Evolutionary conservation across 805 yeast genomes (phyloP).

Genomic region (Candida orba): DNA sequence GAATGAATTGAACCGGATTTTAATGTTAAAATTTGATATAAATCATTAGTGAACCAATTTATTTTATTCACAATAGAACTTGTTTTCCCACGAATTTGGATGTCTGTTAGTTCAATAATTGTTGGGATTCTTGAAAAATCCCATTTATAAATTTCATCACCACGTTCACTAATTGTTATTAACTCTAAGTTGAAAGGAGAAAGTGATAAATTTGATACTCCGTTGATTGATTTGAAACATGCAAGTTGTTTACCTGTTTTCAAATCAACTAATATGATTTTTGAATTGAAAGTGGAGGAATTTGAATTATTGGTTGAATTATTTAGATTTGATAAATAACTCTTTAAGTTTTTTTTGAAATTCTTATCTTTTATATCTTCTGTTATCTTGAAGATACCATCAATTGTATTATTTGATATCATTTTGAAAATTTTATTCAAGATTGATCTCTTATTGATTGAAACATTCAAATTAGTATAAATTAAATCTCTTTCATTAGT

Average conservation of each 20-base stretch:
- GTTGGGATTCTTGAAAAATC: constrained; percentile 46
- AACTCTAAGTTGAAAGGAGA: constrained; percentile 56
- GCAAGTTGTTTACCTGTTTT: constrained; percentile 30
- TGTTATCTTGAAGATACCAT: constrained; percentile 40
- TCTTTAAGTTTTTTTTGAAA: constrained; percentile 4
- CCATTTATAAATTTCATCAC: constrained; percentile 60
- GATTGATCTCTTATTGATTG: constrained; percentile 16
- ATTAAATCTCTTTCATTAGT: neutral
- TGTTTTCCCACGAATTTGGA: constrained; percentile 57
- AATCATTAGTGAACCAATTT: constrained; percentile 44
- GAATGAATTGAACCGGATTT: constrained; percentile 57
- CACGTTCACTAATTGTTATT: constrained; percentile 47
- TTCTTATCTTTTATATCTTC: constrained; percentile 24
- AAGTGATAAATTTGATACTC: constrained; percentile 50
- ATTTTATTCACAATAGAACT: constrained; percentile 44
- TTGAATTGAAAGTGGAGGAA: constrained; percentile 5
- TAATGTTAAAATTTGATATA: constrained; percentile 42
- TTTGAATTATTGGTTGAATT: constrained; percentile 12
- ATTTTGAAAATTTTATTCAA: constrained; percentile 32
- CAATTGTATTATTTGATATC: constrained; percentile 46
- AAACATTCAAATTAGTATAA: constrained; percentile 14
- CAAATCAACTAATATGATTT: constrained; percentile 41
- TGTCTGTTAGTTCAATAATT: constrained; percentile 48
- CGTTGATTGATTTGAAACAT: constrained; percentile 52
- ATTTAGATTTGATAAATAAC: constrained; percentile 2